phyloP scores from a whole-genome alignment of 306 rosid species.

The Cicer cuneatum region DNA sequence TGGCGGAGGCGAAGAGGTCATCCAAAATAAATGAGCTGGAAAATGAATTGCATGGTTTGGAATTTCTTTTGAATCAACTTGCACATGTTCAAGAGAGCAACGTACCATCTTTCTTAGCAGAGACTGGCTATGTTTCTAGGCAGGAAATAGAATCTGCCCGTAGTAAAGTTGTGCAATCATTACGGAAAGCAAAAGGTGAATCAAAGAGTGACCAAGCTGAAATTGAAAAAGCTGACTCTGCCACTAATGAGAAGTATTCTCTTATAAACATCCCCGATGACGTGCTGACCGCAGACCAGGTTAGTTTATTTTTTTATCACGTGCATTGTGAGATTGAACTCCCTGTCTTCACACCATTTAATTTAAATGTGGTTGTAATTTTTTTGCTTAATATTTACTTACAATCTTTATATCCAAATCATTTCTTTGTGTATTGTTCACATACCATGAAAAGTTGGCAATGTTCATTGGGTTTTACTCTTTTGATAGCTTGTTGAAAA shows the following conservation, averaged over 20 bases:
- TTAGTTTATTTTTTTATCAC: conserved; percentile 47
- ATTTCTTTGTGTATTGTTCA: conserved; percentile 11
- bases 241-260: conserved; percentile 65
- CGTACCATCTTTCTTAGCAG: conserved; percentile 73
- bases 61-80: conserved; percentile 84
- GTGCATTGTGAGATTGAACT: conserved; percentile 41
- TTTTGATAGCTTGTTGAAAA: conserved; percentile 74
- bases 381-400: not conserved
- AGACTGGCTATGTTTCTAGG: conserved; percentile 84
- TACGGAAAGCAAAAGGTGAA: conserved; percentile 82
- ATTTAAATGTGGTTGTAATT: conserved; percentile 27
- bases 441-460: conserved; percentile 31
- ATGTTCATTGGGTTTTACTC: conserved; percentile 25
- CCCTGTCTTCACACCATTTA: conserved; percentile 18
- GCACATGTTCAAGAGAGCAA: conserved; percentile 72
- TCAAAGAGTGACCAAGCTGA: conserved; percentile 63
- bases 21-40: conserved; percentile 93
- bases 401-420: conserved; percentile 19
- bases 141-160: conserved; percentile 89
- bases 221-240: conserved; percentile 63
- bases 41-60: conserved; percentile 82
- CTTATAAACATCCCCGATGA: conserved; percentile 85
- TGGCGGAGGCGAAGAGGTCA: conserved; percentile 97
- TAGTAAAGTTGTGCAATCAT: conserved; percentile 70
- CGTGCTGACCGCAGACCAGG: conserved; percentile 87